Evolutionary conservation across 2,329 filamentous ascomycete genomes (phyloP).

Genomic region (Phaeosphaeriaceae sp.): DNA sequence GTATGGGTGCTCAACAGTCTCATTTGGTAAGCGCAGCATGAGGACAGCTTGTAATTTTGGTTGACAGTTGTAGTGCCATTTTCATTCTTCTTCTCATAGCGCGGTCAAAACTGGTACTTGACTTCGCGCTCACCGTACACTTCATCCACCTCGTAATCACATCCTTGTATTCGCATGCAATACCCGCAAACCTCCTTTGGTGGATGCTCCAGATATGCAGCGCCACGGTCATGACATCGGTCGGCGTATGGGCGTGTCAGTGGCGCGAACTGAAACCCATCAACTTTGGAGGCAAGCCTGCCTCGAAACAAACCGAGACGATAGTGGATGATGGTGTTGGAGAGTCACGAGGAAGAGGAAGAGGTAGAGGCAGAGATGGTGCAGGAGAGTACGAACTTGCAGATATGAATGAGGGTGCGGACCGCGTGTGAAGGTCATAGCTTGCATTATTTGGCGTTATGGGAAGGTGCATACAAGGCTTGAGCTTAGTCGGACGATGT

Average conservation of each 20-base stretch:
- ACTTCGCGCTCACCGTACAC: constrained; percentile 91
- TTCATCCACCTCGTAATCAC: constrained; percentile 80
- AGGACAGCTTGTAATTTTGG: not conserved
- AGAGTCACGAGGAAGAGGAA: constrained; percentile 47
- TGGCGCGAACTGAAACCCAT: constrained; percentile 90
- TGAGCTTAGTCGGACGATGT: not conserved
- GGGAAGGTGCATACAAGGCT: constrained; percentile 13
- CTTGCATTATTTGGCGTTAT: constrained; percentile 42
- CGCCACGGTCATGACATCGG: constrained; percentile 67
- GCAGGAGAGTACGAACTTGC: constrained; percentile 59
- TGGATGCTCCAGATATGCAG: constrained; percentile 74
- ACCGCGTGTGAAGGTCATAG: constrained; percentile 36
- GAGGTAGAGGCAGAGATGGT: constrained; percentile 53
- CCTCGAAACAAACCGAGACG: constrained; percentile 21
- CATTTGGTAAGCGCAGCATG: constrained; percentile 60
- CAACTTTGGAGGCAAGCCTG: constrained; percentile 72
- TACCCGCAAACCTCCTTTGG: constrained; percentile 85
- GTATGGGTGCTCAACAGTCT: constrained; percentile 73
- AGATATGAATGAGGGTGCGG: constrained; percentile 48
- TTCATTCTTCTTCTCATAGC: constrained; percentile 83
- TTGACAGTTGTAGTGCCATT: constrained; percentile 68
- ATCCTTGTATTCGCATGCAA: constrained; percentile 75
- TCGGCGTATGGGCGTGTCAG: constrained; percentile 90
- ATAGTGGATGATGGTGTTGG: constrained; percentile 46
- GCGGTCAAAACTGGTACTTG: constrained; percentile 91